Conservation (phyloP, 75 land plant species). For the Isoetes taiwanensis region DNA sequence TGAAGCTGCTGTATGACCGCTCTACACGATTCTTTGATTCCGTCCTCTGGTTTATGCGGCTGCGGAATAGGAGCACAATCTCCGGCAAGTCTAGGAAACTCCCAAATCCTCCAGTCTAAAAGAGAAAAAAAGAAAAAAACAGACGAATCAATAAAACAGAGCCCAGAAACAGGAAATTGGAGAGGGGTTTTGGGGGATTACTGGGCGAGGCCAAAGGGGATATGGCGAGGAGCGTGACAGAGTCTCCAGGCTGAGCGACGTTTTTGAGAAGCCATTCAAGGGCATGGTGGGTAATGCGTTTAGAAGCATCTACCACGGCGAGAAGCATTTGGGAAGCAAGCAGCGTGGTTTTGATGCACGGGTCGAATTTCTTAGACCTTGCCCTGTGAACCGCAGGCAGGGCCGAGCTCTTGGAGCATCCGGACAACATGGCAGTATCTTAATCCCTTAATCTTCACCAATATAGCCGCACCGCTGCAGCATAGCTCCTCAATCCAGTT, state of each 20-base stretch:
- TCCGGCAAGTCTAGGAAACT: slow-evolving; percentile 42
- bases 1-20: slow-evolving; percentile 55
- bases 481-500: no score
- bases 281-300: slow-evolving; percentile 49
- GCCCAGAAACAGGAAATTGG: background rate
- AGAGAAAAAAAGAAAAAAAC: background rate
- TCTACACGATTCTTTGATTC: slow-evolving; percentile 39
- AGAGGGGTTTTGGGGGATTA: background rate
- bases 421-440: no score
- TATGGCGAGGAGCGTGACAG: slow-evolving; percentile 48
- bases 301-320: slow-evolving; percentile 59
- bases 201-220: slow-evolving; percentile 29
- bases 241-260: slow-evolving; percentile 78
- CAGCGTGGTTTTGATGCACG: no score
- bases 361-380: no score
- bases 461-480: no score
- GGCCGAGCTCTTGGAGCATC: no score
- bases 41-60: slow-evolving; percentile 30
- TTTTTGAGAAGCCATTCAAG: slow-evolving; percentile 70
- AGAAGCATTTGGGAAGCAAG: slow-evolving; percentile 39
- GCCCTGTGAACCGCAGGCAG: no score
- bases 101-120: slow-evolving; percentile 23
- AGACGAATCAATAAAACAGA: background rate
- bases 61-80: slow-evolving; percentile 70
- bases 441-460: no score